Percentiles rank a stretch among this genome's conserved stretches.
Conservation (phyloP, 108 stramenopile species). For the Cyclostephanos invisitatus region DNA sequence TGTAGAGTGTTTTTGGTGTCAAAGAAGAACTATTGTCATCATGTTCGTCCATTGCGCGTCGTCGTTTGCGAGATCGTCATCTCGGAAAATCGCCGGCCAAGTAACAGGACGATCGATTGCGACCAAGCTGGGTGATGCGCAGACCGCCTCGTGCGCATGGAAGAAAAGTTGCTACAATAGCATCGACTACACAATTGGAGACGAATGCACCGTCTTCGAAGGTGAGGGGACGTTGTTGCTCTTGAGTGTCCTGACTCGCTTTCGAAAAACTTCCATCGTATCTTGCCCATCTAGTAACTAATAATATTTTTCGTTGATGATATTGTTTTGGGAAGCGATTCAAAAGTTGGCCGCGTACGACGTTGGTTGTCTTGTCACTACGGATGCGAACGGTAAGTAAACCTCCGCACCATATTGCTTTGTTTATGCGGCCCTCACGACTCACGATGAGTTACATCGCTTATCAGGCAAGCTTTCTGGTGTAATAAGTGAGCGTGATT, state of each 20-base stretch:
- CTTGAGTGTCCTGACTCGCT: no score
- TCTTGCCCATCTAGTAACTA: not conserved
- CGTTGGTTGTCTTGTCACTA: slow-evolving; percentile 89
- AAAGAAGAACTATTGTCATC: not conserved
- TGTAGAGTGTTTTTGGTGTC: no score
- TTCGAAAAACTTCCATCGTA: not conserved
- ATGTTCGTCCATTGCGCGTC: slow-evolving; percentile 26
- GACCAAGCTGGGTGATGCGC: slow-evolving; percentile 39
- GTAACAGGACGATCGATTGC: slow-evolving; percentile 24
- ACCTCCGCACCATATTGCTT: slow-evolving; percentile 1
- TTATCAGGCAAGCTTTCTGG: slow-evolving; percentile 68
- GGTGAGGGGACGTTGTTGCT: slow-evolving; percentile 10
- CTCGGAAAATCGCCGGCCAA: slow-evolving; percentile 20
- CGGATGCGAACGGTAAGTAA: slow-evolving; percentile 65
- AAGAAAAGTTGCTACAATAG: slow-evolving; percentile 72
- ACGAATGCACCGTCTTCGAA: slow-evolving; percentile 57
- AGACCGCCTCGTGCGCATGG: slow-evolving; percentile 49
- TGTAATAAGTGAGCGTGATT: slow-evolving; percentile 90
- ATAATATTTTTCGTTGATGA: not conserved
- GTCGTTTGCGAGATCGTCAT: slow-evolving; percentile 13
- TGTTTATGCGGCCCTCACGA: not conserved
- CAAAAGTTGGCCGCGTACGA: slow-evolving; percentile 74
- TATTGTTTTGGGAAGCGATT: slow-evolving; percentile 33
- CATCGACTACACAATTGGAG: slow-evolving; percentile 66
- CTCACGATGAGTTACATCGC: not conserved